Evolutionary conservation across 2,329 filamentous ascomycete species (phyloP).

Genomic region (Aspergillus aculeatinus): DNA sequence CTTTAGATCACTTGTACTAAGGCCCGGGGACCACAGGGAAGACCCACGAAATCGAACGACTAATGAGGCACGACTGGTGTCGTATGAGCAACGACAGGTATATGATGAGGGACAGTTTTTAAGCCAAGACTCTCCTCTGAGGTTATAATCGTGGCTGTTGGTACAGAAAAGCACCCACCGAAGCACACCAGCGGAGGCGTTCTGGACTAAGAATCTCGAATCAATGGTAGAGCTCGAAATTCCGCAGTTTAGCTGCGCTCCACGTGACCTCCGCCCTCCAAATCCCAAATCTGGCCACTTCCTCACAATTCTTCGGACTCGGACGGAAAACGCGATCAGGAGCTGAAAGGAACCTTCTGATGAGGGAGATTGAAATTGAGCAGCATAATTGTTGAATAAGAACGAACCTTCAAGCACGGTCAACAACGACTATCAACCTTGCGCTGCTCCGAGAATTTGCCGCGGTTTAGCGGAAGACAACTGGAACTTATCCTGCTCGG

Average conservation of each 20-base stretch:
- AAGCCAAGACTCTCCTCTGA: not conserved
- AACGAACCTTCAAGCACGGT: not conserved
- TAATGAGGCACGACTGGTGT: not conserved
- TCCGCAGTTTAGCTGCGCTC: slow-evolving; percentile 19
- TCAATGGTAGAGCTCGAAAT: slow-evolving; percentile 23
- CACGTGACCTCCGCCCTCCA: slow-evolving; percentile 22
- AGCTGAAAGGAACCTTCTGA: not conserved
- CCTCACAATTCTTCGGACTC: not conserved
- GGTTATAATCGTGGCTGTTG: not conserved
- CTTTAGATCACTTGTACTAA: not conserved
- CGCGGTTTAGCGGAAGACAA: slow-evolving; percentile 1
- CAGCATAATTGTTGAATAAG: not conserved
- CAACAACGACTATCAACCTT: not conserved
- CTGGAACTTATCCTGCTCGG: not conserved
- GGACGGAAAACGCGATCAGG: not conserved
- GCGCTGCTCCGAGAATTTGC: not conserved
- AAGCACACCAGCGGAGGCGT: slow-evolving; percentile 16
- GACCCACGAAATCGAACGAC: not conserved
- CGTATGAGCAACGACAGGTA: not conserved
- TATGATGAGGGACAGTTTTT: not conserved
- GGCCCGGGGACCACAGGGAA: not conserved
- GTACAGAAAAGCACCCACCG: slow-evolving; percentile 8
- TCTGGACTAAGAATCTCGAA: slow-evolving; percentile 20
- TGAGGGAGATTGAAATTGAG: not conserved
- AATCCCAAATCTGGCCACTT: not conserved